Conservation (phyloP, 164 flowering plant genomes). For the Aristolochia fimbriata region DNA sequence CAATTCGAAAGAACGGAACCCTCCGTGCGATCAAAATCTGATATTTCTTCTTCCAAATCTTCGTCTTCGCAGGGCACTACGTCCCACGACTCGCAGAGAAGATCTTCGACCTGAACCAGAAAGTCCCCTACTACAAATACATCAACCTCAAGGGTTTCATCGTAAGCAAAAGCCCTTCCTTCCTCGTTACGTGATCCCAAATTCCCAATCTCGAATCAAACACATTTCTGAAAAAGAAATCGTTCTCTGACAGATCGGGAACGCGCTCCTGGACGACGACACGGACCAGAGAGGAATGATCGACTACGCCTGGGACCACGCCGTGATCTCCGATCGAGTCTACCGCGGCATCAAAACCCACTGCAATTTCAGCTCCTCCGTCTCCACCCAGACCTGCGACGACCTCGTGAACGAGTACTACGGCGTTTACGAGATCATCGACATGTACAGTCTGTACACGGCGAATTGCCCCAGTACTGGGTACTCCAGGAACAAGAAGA, state of each 20-base stretch:
- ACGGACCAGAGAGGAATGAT: constrained; percentile 64
- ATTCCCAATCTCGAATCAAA: too few relatives aligned
- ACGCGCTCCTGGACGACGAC: constrained; percentile 60
- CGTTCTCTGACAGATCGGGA: constrained; percentile 53
- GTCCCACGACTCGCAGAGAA: constrained; percentile 71
- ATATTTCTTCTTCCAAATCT: background rate
- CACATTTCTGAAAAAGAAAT: too few relatives aligned
- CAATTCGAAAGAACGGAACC: too few relatives aligned
- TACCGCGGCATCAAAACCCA: background rate
- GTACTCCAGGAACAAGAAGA: constrained; percentile 11
- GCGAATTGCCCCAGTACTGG: constrained; percentile 31
- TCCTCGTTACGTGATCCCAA: too few relatives aligned
- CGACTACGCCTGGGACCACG: constrained; percentile 81
- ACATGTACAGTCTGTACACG: constrained; percentile 70
- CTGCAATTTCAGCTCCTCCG: constrained; percentile 5
- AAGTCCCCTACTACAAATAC: constrained; percentile 15
- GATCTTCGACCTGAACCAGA: constrained; percentile 48
- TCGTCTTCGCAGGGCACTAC: constrained; percentile 34
- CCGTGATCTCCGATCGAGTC: constrained; percentile 48
- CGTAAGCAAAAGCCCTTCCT: constrained; percentile 20
- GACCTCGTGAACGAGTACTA: constrained; percentile 28
- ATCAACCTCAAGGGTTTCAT: constrained; percentile 72
- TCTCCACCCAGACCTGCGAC: constrained; percentile 17
- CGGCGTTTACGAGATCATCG: constrained; percentile 43
- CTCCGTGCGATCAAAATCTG: too few relatives aligned